Percentiles rank a stretch among this genome's conserved stretches.
Conservation (phyloP, 306 rosid genomes). For the Lathyrus sativus region DNA sequence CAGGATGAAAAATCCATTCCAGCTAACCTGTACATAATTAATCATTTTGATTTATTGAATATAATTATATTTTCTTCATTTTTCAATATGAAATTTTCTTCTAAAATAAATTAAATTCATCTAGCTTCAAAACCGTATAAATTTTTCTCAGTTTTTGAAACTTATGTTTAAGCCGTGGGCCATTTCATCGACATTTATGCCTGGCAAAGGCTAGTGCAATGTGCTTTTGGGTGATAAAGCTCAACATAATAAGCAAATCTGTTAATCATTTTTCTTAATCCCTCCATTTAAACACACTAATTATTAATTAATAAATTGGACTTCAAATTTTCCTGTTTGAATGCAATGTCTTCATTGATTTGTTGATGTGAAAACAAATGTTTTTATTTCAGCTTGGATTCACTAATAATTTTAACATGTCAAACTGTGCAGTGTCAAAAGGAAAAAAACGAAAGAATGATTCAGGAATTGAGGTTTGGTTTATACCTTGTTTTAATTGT, state of each 20-base stretch:
- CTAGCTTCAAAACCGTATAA: neutral
- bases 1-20: neutral
- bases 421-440: constrained; percentile 60
- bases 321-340: constrained; percentile 28
- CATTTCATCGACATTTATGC: constrained; percentile 6
- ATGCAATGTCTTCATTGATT: constrained; percentile 18
- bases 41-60: constrained; percentile 10
- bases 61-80: neutral
- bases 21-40: neutral
- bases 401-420: constrained; percentile 33
- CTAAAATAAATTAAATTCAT: constrained; percentile 4
- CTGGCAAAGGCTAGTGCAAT: neutral
- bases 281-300: constrained; percentile 16
- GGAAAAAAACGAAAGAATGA: constrained; percentile 88
- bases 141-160: neutral
- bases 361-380: constrained; percentile 11
- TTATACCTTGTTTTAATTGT: constrained; percentile 39
- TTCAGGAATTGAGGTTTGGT: constrained; percentile 69
- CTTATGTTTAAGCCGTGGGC: constrained; percentile 4
- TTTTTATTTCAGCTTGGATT: constrained; percentile 19
- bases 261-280: constrained; percentile 11
- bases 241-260: neutral
- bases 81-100: neutral
- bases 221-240: constrained; percentile 1
- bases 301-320: constrained; percentile 18